phyloP scores from a whole-genome alignment of 2,329 filamentous ascomycete genomes.

The Curvularia spicifera region DNA sequence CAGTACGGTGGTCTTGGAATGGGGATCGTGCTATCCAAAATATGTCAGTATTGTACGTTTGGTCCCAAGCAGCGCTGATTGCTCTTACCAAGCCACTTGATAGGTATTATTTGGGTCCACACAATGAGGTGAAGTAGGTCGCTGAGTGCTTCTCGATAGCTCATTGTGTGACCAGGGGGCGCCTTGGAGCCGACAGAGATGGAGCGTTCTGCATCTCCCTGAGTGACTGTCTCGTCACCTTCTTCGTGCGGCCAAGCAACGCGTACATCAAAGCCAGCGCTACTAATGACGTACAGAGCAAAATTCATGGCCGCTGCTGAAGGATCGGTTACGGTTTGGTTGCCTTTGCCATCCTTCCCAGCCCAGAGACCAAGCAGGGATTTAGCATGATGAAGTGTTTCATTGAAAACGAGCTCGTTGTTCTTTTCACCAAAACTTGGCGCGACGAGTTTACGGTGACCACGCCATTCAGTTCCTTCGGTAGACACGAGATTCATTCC shows the following conservation, averaged over 20 bases:
- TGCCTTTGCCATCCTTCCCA: constrained; percentile 31
- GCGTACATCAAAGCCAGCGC: constrained; percentile 73
- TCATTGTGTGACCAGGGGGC: constrained; percentile 58
- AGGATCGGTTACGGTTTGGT: constrained; percentile 60
- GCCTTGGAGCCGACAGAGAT: constrained; percentile 44
- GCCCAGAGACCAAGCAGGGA: constrained; percentile 44
- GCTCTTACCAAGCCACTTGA: constrained; percentile 60
- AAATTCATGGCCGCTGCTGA: constrained; percentile 71
- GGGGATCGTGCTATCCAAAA: constrained; percentile 37
- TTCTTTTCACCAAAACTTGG: constrained; percentile 80
- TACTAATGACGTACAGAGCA: constrained; percentile 66
- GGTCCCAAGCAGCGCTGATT: not conserved
- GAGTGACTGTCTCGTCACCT: constrained; percentile 45
- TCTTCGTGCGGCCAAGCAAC: constrained; percentile 65
- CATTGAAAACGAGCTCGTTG: constrained; percentile 69
- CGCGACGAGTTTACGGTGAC: constrained; percentile 74
- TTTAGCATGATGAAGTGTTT: constrained; percentile 67
- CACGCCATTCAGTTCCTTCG: constrained; percentile 72
- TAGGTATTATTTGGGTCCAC: constrained; percentile 65
- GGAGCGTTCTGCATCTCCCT: constrained; percentile 31
- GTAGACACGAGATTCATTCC: constrained; percentile 74
- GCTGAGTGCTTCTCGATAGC: constrained; percentile 68
- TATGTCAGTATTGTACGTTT: constrained; percentile 9
- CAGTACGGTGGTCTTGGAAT: constrained; percentile 58
- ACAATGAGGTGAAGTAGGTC: constrained; percentile 69